A percentile compares a stretch with the other conserved stretches of the same genome.
Conservation (phyloP, 1,139 yeast species). For the Casaregolazyma lundiana region DNA sequence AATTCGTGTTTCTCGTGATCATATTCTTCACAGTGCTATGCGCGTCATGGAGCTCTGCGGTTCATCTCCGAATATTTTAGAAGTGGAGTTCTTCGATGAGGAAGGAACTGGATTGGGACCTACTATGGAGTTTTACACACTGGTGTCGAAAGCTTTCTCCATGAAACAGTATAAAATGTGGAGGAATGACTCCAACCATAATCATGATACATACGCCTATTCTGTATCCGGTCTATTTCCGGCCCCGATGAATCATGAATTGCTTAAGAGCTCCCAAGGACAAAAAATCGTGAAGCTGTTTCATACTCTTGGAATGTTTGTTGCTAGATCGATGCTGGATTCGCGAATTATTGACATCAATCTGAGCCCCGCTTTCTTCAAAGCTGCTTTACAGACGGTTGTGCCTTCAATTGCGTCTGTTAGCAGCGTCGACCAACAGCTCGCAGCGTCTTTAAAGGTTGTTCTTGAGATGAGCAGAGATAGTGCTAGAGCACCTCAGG, state of each 20-base stretch:
- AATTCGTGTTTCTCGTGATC: conserved; percentile 68
- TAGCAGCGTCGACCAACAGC: conserved; percentile 48
- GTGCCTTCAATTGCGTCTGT: conserved; percentile 43
- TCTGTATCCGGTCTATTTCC: conserved; percentile 66
- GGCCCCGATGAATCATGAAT: conserved; percentile 45
- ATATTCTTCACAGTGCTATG: conserved; percentile 70
- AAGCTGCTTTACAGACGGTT: conserved; percentile 21
- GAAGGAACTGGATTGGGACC: conserved; percentile 98
- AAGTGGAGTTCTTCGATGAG: conserved; percentile 84
- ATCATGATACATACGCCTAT: conserved; percentile 38
- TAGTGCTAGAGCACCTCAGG: conserved; percentile 22
- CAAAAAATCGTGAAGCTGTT: conserved; percentile 51
- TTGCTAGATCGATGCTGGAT: conserved; percentile 84
- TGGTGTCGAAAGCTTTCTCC: conserved; percentile 71
- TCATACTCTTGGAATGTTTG: conserved; percentile 68
- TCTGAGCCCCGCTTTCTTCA: conserved; percentile 67
- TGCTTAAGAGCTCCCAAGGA: conserved; percentile 37
- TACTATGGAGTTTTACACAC: conserved; percentile 84
- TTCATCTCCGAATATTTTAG: conserved; percentile 72
- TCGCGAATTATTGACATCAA: conserved; percentile 80
- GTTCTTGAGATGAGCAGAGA: conserved; percentile 36
- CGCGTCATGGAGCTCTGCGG: conserved; percentile 78
- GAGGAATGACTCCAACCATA: conserved; percentile 48
- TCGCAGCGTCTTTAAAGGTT: conserved; percentile 58
- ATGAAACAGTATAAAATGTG: conserved; percentile 58